These are phyloP conservation scores for Ceratocystis ficicola DNA, from an alignment of 2,329 filamentous ascomycete species.

Conservation along the genomic window DNA sequence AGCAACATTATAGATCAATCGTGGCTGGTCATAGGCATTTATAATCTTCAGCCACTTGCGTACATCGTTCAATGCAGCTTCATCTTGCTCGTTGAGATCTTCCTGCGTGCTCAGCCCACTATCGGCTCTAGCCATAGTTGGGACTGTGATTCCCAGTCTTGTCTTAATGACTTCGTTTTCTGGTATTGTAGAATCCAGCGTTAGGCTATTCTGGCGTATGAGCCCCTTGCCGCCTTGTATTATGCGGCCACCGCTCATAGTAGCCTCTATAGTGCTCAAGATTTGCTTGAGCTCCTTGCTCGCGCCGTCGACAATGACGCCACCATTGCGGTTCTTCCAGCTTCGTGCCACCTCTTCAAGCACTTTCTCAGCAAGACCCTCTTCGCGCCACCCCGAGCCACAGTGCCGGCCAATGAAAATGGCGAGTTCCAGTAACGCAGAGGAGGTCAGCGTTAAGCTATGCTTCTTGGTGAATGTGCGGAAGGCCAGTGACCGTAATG, in stretches of 20 bases:
- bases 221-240: slow-evolving; percentile 41
- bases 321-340: slow-evolving; percentile 84
- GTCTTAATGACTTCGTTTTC: slow-evolving; percentile 43
- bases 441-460: slow-evolving; percentile 79
- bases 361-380: slow-evolving; percentile 82
- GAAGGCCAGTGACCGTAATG: slow-evolving; percentile 80
- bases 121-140: slow-evolving; percentile 37
- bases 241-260: slow-evolving; percentile 75
- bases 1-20: slow-evolving; percentile 58
- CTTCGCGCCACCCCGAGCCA: slow-evolving; percentile 91
- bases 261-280: slow-evolving; percentile 69
- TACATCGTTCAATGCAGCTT: slow-evolving; percentile 49
- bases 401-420: slow-evolving; percentile 87
- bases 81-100: slow-evolving; percentile 47
- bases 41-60: slow-evolving; percentile 76
- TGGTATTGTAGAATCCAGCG: slow-evolving; percentile 41
- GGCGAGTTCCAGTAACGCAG: slow-evolving; percentile 72
- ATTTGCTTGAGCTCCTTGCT: slow-evolving; percentile 68
- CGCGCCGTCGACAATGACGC: slow-evolving; percentile 78
- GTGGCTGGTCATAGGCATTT: slow-evolving; percentile 73
- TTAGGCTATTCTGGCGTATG: slow-evolving; percentile 51
- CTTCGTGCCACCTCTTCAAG: slow-evolving; percentile 80
- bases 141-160: slow-evolving; percentile 36
- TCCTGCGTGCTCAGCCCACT: slow-evolving; percentile 48
- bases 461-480: slow-evolving; percentile 96